A percentile compares a stretch with the other conserved stretches of the same genome.
Evolutionary conservation across 2,329 filamentous ascomycete genomes (phyloP).

Genomic region (Monosporascus sp.): DNA sequence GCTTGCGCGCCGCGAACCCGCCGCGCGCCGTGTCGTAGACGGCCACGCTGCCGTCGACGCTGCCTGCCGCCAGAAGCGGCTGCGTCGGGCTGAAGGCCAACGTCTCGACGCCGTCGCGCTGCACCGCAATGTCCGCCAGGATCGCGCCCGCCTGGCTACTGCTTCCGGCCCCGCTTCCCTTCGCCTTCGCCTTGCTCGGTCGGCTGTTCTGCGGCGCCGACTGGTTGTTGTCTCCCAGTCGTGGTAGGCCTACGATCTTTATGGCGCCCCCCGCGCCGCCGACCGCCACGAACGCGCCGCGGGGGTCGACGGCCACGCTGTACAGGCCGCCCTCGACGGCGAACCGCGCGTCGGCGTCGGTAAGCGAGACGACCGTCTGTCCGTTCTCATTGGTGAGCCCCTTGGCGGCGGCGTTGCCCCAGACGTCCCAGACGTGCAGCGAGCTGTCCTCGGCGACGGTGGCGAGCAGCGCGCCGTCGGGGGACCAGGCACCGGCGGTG

Average conservation of each 20-base stretch:
- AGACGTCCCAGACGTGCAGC: conserved; percentile 90
- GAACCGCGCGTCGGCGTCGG: conserved; percentile 80
- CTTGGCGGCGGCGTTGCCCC: conserved; percentile 65
- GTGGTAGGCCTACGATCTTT: conserved; percentile 77
- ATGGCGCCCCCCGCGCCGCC: conserved; percentile 86
- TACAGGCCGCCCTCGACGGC: conserved; percentile 87
- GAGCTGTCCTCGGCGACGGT: conserved; percentile 86
- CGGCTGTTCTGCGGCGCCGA: conserved; percentile 14
- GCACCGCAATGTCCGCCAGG: conserved; percentile 75
- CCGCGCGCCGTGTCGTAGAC: conserved; percentile 82
- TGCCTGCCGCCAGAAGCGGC: conserved; percentile 57
- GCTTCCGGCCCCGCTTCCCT: conserved; percentile 32
- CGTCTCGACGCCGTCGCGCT: conserved; percentile 72
- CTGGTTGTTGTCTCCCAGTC: conserved; percentile 35
- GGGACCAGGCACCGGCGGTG: conserved; percentile 87
- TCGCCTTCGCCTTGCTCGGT: conserved; percentile 31
- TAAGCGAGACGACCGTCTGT: conserved; percentile 69
- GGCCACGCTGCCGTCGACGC: conserved; percentile 71
- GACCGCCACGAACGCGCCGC: conserved; percentile 72
- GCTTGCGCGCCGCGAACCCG: conserved; percentile 77
- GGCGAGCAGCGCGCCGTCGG: conserved; percentile 78
- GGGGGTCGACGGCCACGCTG: conserved; percentile 77
- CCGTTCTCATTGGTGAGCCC: conserved; percentile 47
- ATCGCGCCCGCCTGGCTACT: conserved; percentile 51
- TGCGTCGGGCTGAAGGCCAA: conserved; percentile 52